Percentiles rank a stretch among this genome's conserved stretches.
These are phyloP conservation scores for Musa schizocarpa DNA, from an alignment of 176 grass and related monocot genomes.

Conservation along the genomic window DNA sequence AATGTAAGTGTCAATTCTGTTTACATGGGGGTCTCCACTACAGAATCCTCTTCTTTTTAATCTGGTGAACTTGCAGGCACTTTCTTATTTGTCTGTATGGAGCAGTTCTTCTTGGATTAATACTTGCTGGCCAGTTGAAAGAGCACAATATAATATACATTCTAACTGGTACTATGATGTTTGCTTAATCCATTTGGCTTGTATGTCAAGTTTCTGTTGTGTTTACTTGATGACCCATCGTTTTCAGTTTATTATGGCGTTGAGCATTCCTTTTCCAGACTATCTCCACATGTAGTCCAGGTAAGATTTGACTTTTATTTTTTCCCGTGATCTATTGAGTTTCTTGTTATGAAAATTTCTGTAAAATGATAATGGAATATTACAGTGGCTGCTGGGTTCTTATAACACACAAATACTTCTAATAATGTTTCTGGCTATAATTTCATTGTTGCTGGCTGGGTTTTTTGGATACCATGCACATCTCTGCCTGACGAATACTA, in stretches of 20 bases:
- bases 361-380: conserved; percentile 5
- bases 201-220: neutral
- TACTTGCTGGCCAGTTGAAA: conserved; percentile 80
- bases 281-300: conserved; percentile 88
- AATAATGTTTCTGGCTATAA: conserved; percentile 72
- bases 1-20: neutral
- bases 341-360: neutral
- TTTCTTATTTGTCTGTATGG: conserved; percentile 87
- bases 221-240: too few relatives aligned
- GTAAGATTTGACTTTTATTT: conserved; percentile 16
- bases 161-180: conserved; percentile 52
- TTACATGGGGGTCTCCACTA: neutral
- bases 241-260: conserved; percentile 86
- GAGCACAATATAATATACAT: conserved; percentile 73
- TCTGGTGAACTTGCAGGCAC: conserved; percentile 38
- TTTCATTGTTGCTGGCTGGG: conserved; percentile 74
- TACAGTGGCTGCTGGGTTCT: conserved; percentile 77
- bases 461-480: conserved; percentile 85
- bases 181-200: neutral
- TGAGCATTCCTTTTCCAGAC: conserved; percentile 57
- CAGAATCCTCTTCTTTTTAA: neutral
- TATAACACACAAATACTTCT: conserved; percentile 94
- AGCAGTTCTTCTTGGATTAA: conserved; percentile 41
- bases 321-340: neutral
- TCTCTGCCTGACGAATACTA: conserved; percentile 82